Percentiles rank a stretch among this genome's conserved stretches.
Evolutionary conservation across 2,329 filamentous ascomycete species (phyloP).

Genomic region (Aspergillus tubingensis): DNA sequence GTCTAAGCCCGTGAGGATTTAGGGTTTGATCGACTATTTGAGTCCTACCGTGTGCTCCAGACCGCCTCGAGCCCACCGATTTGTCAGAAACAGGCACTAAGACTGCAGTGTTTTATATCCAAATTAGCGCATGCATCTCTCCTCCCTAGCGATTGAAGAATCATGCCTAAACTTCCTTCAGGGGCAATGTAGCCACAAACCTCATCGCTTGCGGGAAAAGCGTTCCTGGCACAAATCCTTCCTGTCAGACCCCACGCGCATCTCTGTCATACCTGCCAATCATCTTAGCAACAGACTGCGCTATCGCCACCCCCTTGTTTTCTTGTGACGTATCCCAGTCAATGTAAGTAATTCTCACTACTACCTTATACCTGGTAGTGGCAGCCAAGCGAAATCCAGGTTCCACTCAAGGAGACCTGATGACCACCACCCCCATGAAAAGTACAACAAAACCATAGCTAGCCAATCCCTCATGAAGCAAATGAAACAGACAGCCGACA

Average conservation of each 20-base stretch:
- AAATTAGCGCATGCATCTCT: not conserved
- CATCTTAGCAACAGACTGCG: not conserved
- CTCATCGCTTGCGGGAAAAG: not conserved
- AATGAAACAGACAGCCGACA: no score
- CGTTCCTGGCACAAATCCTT: not conserved
- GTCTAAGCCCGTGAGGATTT: not conserved
- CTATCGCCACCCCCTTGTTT: not conserved
- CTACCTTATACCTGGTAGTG: no score
- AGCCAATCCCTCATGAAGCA: no score
- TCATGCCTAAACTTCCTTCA: not conserved
- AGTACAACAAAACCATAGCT: no score
- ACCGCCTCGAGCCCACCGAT: not conserved
- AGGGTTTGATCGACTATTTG: slow-evolving; percentile 1
- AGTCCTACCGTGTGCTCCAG: not conserved
- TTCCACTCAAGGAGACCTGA: no score
- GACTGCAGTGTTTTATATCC: not conserved
- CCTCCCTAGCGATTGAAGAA: not conserved
- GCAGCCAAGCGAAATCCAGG: no score
- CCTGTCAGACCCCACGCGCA: not conserved
- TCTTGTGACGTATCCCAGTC: not conserved
- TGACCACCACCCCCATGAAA: no score
- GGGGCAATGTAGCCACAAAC: not conserved
- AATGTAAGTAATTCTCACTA: no score
- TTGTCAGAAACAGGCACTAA: slow-evolving; percentile 3
- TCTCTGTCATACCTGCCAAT: not conserved